Evolutionary conservation across 23 red algal species (phyloP).

Genomic region (Gracilaria caudata): DNA sequence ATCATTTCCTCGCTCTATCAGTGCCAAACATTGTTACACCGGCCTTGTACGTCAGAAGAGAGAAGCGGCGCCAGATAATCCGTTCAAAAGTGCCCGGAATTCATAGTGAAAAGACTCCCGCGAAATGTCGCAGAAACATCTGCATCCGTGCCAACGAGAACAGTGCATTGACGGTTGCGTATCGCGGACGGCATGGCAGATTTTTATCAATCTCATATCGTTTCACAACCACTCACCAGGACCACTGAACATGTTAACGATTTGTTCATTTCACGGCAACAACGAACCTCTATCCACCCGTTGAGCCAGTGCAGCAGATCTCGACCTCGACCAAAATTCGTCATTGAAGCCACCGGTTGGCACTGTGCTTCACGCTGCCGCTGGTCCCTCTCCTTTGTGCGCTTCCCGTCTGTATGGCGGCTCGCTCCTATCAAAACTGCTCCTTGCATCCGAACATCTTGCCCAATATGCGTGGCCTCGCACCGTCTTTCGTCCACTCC

Average conservation of each 20-base stretch:
- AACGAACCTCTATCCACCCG: not conserved
- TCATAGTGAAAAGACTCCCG: too few species aligned
- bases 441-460: not conserved
- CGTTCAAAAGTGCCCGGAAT: too few species aligned
- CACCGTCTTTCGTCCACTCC: constrained; percentile 6
- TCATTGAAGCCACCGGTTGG: constrained; percentile 12
- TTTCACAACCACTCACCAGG: constrained; percentile 6
- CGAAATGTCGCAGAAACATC: not conserved
- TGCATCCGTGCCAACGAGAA: not conserved
- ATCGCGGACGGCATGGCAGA: not conserved
- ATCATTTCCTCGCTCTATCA: too few species aligned
- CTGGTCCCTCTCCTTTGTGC: constrained; percentile 1
- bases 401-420: not conserved
- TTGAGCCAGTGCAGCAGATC: not conserved
- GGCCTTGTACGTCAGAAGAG: too few species aligned
- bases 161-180: not conserved
- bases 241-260: constrained; percentile 11
- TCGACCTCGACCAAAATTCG: not conserved
- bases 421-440: constrained; percentile 21
- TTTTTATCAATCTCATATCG: not conserved
- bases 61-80: too few species aligned
- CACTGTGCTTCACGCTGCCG: constrained; percentile 1
- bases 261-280: constrained; percentile 4
- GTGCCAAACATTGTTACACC: too few species aligned
- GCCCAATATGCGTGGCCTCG: not conserved